A percentile compares a stretch with the other conserved stretches of the same genome.
Evolutionary conservation across 768 basidiomycete genomes (phyloP).

Genomic region (Panaeolus papilionaceus): DNA sequence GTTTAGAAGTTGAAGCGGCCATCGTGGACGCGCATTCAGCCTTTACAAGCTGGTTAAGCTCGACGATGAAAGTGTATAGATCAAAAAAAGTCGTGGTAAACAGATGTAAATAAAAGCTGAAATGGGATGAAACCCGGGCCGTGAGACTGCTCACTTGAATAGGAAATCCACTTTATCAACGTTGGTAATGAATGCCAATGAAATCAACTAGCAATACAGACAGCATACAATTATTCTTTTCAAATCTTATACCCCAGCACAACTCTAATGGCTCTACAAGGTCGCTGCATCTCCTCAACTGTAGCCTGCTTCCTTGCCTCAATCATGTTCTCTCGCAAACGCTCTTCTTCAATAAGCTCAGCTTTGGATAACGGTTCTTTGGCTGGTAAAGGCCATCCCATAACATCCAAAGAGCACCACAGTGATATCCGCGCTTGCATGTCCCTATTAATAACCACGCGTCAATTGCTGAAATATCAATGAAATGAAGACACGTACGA

Average conservation of each 20-base stretch:
- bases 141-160: neutral
- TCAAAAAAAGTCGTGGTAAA: conserved; percentile 45
- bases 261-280: conserved; percentile 65
- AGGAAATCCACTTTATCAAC: neutral
- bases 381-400: conserved; percentile 65
- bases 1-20: conserved; percentile 51
- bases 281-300: conserved; percentile 55
- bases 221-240: conserved; percentile 17
- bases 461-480: neutral
- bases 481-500: conserved; percentile 43
- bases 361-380: conserved; percentile 72
- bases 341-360: conserved; percentile 71
- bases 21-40: conserved; percentile 33
- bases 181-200: no score
- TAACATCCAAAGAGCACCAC: conserved; percentile 65
- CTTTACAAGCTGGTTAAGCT: neutral
- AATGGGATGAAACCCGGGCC: conserved; percentile 17
- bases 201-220: conserved; percentile 15
- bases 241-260: conserved; percentile 64
- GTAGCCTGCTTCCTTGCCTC: conserved; percentile 60
- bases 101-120: conserved; percentile 35
- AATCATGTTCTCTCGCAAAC: conserved; percentile 64
- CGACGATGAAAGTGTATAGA: conserved; percentile 15
- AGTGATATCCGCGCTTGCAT: conserved; percentile 69
- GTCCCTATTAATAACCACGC: conserved; percentile 46